These are phyloP conservation scores for Arthroderma sp. DNA, from an alignment of 2,329 filamentous ascomycete species.

Conservation along the genomic window DNA sequence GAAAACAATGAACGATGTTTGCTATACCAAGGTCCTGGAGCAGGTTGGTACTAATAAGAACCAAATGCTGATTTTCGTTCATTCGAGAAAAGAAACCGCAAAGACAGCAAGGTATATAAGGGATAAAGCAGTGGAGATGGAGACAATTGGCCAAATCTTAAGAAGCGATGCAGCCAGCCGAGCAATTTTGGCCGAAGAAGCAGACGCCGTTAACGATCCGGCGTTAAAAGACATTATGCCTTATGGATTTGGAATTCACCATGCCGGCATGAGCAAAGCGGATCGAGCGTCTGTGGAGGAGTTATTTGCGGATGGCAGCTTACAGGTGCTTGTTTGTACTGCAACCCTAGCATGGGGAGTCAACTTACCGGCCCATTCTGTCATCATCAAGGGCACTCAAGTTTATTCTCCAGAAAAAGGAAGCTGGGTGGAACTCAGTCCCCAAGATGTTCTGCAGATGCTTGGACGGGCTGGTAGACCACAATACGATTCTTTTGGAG, in stretches of 20 bases:
- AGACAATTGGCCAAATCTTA: conserved; percentile 91
- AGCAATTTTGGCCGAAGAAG: conserved; percentile 75
- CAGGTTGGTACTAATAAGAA: conserved; percentile 87
- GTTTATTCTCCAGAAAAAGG: conserved; percentile 98
- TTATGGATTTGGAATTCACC: conserved; percentile 95
- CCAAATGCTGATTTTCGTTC: conserved; percentile 98
- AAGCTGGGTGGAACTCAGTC: conserved; percentile 94
- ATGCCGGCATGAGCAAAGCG: conserved; percentile 91
- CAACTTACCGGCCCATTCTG: conserved; percentile 91
- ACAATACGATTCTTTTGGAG: conserved; percentile 94
- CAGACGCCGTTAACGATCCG: conserved; percentile 66
- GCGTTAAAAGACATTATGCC: conserved; percentile 90
- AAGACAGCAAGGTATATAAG: conserved; percentile 94
- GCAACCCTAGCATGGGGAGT: conserved; percentile 99
- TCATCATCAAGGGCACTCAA: conserved; percentile 97
- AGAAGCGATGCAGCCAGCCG: conserved; percentile 83
- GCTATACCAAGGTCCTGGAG: conserved; percentile 92
- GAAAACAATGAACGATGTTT: conserved; percentile 98
- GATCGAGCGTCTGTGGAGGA: conserved; percentile 93
- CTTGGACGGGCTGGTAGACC: conserved; percentile 90
- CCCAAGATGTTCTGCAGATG: conserved; percentile 97
- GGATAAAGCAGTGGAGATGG: conserved; percentile 92
- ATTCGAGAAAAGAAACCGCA: conserved; percentile 93
- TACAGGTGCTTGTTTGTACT: conserved; percentile 92
- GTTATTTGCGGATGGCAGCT: conserved; percentile 77